Evolutionary conservation across 83 land plant species (phyloP).

Genomic region (Picea abies): DNA sequence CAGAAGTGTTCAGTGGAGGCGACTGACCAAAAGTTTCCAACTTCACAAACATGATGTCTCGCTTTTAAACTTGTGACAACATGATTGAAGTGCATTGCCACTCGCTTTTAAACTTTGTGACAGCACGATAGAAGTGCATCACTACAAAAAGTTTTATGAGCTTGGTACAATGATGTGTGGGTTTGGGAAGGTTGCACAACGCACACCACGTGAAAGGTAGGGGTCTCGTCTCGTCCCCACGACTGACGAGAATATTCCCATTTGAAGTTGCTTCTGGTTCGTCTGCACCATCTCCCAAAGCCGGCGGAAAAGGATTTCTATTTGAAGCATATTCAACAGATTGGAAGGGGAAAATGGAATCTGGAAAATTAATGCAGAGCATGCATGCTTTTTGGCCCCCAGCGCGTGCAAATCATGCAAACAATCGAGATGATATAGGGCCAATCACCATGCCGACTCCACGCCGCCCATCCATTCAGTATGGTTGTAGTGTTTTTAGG

Average conservation of each 20-base stretch:
- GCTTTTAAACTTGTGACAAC: no score
- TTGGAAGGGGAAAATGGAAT: neutral
- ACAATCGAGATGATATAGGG: neutral
- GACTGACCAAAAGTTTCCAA: no score
- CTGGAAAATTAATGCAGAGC: neutral
- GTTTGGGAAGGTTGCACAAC: no score
- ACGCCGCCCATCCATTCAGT: no score
- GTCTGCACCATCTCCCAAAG: neutral
- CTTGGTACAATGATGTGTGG: no score
- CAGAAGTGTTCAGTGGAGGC: no score
- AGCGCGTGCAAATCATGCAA: neutral
- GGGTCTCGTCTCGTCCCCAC: neutral
- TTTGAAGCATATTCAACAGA: neutral
- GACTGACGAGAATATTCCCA: neutral
- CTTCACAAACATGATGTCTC: no score
- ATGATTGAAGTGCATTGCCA: no score
- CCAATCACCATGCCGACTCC: no score
- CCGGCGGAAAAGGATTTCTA: neutral
- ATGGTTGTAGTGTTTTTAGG: neutral
- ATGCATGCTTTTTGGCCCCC: neutral
- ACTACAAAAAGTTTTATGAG: no score
- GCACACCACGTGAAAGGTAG: constrained; percentile 5
- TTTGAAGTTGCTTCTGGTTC: neutral
- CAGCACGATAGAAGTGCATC: no score
- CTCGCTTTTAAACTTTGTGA: no score